Evolutionary conservation across 352 stramenopile species (phyloP).

Genomic region (Phytopythium boreale): DNA sequence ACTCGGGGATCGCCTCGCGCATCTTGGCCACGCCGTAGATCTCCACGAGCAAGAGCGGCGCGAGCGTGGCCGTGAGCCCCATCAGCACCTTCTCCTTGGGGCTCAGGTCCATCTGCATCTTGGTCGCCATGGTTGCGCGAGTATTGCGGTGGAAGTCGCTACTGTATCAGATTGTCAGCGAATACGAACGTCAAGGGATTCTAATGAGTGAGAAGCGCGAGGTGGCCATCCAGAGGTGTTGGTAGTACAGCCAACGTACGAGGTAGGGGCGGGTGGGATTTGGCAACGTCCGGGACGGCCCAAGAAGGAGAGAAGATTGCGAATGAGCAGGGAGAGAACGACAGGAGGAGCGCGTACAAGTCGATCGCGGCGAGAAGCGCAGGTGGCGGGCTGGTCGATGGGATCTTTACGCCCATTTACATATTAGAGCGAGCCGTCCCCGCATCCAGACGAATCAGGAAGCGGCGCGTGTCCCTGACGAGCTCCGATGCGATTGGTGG

Average conservation of each 20-base stretch:
- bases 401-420: background rate
- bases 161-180: background rate
- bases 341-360: background rate
- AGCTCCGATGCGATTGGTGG: slow-evolving; percentile 3
- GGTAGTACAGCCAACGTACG: background rate
- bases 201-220: too few species aligned
- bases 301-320: background rate
- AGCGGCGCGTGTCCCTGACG: slow-evolving; percentile 3
- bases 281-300: background rate
- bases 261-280: background rate
- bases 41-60: slow-evolving; percentile 26
- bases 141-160: background rate
- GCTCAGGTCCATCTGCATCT: slow-evolving; percentile 31
- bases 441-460: background rate
- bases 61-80: slow-evolving; percentile 25
- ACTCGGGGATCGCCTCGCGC: slow-evolving; percentile 17
- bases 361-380: background rate
- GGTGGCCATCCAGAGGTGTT: too few species aligned
- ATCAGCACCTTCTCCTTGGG: slow-evolving; percentile 33
- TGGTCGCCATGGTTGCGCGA: slow-evolving; percentile 24
- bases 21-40: slow-evolving; percentile 29
- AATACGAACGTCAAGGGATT: background rate
- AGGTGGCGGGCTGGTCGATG: too few species aligned
- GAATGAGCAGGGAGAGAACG: background rate
- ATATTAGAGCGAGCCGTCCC: background rate